These are phyloP conservation scores for Botryotinia convoluta DNA, from an alignment of 2,329 filamentous ascomycete species.

Conservation along the genomic window DNA sequence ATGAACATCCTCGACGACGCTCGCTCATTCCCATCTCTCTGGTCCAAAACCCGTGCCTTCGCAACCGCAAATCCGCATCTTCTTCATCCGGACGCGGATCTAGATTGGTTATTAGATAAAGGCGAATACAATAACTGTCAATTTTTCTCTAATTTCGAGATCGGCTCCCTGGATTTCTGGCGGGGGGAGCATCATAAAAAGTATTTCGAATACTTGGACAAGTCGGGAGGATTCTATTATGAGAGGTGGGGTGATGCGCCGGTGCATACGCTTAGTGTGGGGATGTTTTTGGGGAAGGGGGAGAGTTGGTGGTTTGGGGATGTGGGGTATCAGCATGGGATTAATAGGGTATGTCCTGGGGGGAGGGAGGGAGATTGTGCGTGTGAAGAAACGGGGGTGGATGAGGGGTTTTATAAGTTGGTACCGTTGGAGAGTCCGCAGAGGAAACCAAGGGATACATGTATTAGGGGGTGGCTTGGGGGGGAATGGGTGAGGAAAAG, in stretches of 20 bases:
- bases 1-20: slow-evolving; percentile 93
- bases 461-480: slow-evolving; percentile 46
- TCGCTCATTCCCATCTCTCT: slow-evolving; percentile 87
- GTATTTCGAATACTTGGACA: slow-evolving; percentile 84
- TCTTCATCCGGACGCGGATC: slow-evolving; percentile 74
- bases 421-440: slow-evolving; percentile 48
- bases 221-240: slow-evolving; percentile 94
- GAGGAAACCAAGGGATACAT: slow-evolving; percentile 46
- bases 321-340: slow-evolving; percentile 88
- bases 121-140: slow-evolving; percentile 95
- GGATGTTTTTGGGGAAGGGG: slow-evolving; percentile 80
- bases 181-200: slow-evolving; percentile 71
- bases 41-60: slow-evolving; percentile 90
- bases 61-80: slow-evolving; percentile 84
- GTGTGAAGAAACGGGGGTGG: slow-evolving; percentile 46
- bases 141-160: slow-evolving; percentile 99
- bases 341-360: slow-evolving; percentile 43
- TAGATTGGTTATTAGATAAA: slow-evolving; percentile 86
- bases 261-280: slow-evolving; percentile 89
- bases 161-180: slow-evolving; percentile 88
- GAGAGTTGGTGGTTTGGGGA: slow-evolving; percentile 98
- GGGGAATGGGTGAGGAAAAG: slow-evolving; percentile 45
- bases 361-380: slow-evolving; percentile 36
- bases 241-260: slow-evolving; percentile 97
- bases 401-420: slow-evolving; percentile 48